These are phyloP conservation scores for Chloris gayana DNA, from an alignment of 176 grass and related monocot genomes.

Conservation along the genomic window DNA sequence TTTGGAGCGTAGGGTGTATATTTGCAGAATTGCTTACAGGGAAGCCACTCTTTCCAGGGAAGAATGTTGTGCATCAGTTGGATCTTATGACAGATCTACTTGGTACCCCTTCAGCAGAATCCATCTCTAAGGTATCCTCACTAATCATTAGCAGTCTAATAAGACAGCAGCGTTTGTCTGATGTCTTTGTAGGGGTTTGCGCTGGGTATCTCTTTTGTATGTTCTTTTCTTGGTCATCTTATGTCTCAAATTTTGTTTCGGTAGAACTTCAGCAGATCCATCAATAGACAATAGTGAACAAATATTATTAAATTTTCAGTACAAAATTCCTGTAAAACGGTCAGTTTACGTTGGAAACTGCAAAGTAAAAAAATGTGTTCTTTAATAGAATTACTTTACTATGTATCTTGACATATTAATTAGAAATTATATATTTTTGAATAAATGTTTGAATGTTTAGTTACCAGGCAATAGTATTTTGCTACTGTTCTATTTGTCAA, in stretches of 20 bases:
- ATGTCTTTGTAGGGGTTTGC: neutral
- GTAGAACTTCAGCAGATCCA: neutral
- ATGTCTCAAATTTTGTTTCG: slow-evolving; percentile 15
- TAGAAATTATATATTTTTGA: neutral
- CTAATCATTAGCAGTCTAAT: slow-evolving; percentile 10
- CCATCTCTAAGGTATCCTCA: slow-evolving; percentile 64
- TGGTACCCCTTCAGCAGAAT: slow-evolving; percentile 83
- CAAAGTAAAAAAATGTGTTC: neutral
- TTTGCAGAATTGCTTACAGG: slow-evolving; percentile 92
- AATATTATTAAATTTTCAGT: neutral
- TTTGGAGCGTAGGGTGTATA: slow-evolving; percentile 95
- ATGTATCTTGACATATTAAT: neutral
- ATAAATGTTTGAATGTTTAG: neutral
- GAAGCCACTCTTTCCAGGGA: slow-evolving; percentile 91
- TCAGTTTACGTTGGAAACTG: slow-evolving; percentile 2
- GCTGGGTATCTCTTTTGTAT: neutral
- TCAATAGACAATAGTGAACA: neutral
- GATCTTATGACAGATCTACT: slow-evolving; percentile 96
- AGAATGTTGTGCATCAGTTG: slow-evolving; percentile 95
- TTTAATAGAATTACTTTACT: slow-evolving; percentile 18
- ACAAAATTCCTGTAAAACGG: slow-evolving; percentile 13
- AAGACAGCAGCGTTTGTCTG: neutral
- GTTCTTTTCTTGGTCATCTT: neutral
- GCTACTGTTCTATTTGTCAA: too few relatives aligned
- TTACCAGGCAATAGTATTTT: neutral